Conservation (phyloP, 2,329 filamentous ascomycete species). For the Colletotrichum tabaci region DNA sequence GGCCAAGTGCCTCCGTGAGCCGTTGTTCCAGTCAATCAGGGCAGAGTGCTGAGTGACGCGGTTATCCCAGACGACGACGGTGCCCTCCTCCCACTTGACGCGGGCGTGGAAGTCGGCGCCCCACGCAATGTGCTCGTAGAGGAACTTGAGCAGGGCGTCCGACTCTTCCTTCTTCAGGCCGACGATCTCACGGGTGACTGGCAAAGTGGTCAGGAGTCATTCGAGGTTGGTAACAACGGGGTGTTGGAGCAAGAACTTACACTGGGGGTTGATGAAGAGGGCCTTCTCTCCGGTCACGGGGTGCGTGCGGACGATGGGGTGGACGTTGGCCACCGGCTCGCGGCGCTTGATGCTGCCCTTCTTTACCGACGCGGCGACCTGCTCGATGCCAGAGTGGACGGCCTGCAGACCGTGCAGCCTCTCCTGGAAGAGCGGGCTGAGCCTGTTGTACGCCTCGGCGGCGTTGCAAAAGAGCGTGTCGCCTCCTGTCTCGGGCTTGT, state of each 20-base stretch:
- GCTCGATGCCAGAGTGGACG: constrained; percentile 39
- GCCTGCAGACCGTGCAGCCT: constrained; percentile 41
- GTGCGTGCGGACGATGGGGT: constrained; percentile 39
- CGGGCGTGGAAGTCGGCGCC: constrained; percentile 41
- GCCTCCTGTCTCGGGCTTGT: constrained; percentile 83
- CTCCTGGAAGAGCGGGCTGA: constrained; percentile 85
- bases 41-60: constrained; percentile 40
- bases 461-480: constrained; percentile 89
- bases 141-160: constrained; percentile 38
- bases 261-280: constrained; percentile 39
- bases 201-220: neutral
- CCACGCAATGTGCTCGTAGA: constrained; percentile 42
- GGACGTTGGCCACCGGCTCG: constrained; percentile 39
- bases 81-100: constrained; percentile 41
- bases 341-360: constrained; percentile 41
- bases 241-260: constrained; percentile 5
- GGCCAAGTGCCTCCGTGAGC: constrained; percentile 37
- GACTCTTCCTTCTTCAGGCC: constrained; percentile 41
- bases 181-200: constrained; percentile 40
- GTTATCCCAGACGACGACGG: constrained; percentile 41
- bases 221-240: too few species aligned
- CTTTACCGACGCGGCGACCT: constrained; percentile 37
- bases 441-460: constrained; percentile 83
- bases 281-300: constrained; percentile 41
- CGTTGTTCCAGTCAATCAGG: constrained; percentile 40